phyloP scores from a whole-genome alignment of 306 rosid species.

The Trifolium subterraneum region DNA sequence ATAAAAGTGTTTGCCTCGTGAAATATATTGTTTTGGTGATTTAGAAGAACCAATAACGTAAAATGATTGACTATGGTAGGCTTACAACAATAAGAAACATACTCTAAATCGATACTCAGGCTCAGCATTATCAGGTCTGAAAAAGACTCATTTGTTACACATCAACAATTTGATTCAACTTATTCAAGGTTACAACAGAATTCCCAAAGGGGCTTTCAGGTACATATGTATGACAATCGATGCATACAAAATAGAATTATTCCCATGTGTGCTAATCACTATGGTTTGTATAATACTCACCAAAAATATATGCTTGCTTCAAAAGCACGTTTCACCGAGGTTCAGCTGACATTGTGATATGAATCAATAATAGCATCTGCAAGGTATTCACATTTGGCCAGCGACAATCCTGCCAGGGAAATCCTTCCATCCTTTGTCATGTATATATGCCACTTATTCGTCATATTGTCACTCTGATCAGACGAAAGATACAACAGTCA shows the following conservation, averaged over 20 bases:
- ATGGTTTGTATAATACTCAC: constrained; percentile 44
- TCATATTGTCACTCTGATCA: constrained; percentile 86
- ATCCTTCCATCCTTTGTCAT: constrained; percentile 99
- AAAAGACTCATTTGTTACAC: constrained; percentile 19
- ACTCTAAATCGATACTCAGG: constrained; percentile 5
- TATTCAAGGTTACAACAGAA: constrained; percentile 42
- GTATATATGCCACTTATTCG: constrained; percentile 95
- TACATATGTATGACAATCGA: constrained; percentile 31
- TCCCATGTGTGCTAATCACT: constrained; percentile 33
- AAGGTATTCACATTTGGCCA: constrained; percentile 91
- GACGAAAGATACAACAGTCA: constrained; percentile 17
- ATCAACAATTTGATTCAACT: constrained; percentile 35
- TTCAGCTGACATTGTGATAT: constrained; percentile 80
- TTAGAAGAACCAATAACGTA: neutral
- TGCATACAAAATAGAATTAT: constrained; percentile 41
- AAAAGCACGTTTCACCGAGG: constrained; percentile 29
- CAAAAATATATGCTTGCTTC: constrained; percentile 47
- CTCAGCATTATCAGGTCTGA: constrained; percentile 31
- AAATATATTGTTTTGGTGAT: neutral
- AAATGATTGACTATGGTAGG: neutral
- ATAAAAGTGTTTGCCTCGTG: neutral
- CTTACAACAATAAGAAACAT: constrained; percentile 6
- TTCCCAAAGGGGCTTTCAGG: constrained; percentile 35
- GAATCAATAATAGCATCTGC: constrained; percentile 96
- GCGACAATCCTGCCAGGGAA: constrained; percentile 89